Evolutionary conservation across 2,329 filamentous ascomycete species (phyloP).

Genomic region (Juglanconis juglandina): DNA sequence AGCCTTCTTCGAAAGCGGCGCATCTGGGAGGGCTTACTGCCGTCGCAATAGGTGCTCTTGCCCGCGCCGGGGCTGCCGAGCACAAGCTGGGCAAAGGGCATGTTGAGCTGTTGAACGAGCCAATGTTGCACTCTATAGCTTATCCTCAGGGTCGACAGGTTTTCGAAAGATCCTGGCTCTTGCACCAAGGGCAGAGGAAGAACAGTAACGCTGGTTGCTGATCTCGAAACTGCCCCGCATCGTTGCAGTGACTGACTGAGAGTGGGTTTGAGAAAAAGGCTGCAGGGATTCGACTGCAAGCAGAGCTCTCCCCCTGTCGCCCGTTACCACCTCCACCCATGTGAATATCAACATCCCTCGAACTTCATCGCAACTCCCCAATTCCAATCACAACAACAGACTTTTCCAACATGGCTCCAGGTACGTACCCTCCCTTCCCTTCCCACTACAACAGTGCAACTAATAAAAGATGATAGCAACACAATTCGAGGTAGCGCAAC

Average conservation of each 20-base stretch:
- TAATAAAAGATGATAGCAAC: slow-evolving; percentile 43
- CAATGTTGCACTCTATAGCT: not conserved
- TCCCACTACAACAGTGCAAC: not conserved
- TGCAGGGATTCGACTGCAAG: slow-evolving; percentile 9
- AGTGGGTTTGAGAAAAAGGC: slow-evolving; percentile 4
- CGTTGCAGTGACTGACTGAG: not conserved
- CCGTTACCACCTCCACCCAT: slow-evolving; percentile 4
- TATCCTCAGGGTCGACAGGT: too few species aligned
- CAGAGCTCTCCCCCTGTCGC: slow-evolving; percentile 14
- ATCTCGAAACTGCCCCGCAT: slow-evolving; percentile 5
- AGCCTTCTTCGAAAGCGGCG: not conserved
- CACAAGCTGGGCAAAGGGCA: slow-evolving; percentile 72
- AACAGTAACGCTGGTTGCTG: not conserved
- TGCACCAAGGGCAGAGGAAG: not conserved
- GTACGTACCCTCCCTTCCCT: slow-evolving; percentile 25
- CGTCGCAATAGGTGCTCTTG: slow-evolving; percentile 98
- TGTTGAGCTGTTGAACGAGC: slow-evolving; percentile 26
- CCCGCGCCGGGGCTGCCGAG: slow-evolving; percentile 93
- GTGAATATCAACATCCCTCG: slow-evolving; percentile 10
- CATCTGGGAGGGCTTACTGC: slow-evolving; percentile 54
- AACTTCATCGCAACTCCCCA: not conserved
- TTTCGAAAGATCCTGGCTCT: not conserved
- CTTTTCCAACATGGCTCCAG: slow-evolving; percentile 36
- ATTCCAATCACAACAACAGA: not conserved
- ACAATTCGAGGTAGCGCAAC: slow-evolving; percentile 79